Evolutionary conservation across 1,284 basidiomycete species (phyloP), one percentile per base, ranked within the genome.

Genomic region (Rhodotorula sp.): DNA sequence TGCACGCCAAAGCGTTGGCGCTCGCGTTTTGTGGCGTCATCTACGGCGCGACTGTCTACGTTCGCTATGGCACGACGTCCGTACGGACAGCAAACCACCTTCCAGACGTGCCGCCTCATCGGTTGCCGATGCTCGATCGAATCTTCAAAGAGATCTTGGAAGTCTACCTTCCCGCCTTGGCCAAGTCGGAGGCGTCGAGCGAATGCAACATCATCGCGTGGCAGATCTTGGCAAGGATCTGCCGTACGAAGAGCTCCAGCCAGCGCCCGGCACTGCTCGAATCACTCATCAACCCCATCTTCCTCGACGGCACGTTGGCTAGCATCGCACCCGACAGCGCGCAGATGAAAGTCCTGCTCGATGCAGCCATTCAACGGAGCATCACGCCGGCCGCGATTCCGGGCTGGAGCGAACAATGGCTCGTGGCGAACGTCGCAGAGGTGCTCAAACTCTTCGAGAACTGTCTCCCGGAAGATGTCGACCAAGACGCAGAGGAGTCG

Each of bases 381-480:
- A n/a, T 62, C 16, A 63, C 64, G 49, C 61, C 68, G 2, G 19
- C 5, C 0, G n/a, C 52, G 28, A 54, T 70, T 1, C 63, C 68
- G 1, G 70, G 66, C 0, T 74, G 73, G 73, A 62, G 68, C 1
- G 26, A 16, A 3, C n/a, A 49, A 21, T 74, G 73, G 73, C 62
- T 71, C 14, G 21, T 14, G 19, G 19, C 14, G 7, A 62, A 64
- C 21, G 28, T 55, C 14, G 73, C 34, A 59, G 10, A 62, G 66
- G 60, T 74, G 0, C 63, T 74, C 56, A 8, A 19, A 21, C 47
- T 68, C 2, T 48, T 63, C 57, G 60, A 55, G 31, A 21, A 15
- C 26, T 70, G 69, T 43, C 31, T 61, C 57, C 56, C 62, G 19
- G 15, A 7, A 5, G 5, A 8, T 34, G 12, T 26, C 28, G 56